These are phyloP conservation scores for Rhizopogon sp. DNA, from an alignment of 768 basidiomycete genomes.

Conservation along the genomic window DNA sequence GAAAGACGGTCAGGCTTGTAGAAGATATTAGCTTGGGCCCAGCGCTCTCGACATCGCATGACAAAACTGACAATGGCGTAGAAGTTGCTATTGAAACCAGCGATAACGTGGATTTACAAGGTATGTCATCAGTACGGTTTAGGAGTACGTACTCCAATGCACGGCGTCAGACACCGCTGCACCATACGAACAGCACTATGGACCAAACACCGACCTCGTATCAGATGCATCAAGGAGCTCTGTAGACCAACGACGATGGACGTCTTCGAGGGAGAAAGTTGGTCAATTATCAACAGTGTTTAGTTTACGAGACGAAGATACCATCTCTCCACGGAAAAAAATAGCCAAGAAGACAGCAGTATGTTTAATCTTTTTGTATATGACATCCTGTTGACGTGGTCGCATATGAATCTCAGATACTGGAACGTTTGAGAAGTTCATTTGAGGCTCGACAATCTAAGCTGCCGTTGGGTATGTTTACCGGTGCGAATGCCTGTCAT, in stretches of 20 bases:
- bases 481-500: not conserved
- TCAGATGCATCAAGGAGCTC: conserved; percentile 44
- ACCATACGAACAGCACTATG: conserved; percentile 74
- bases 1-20: conserved; percentile 38
- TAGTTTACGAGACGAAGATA: conserved; percentile 38
- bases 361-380: conserved; percentile 1
- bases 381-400: not conserved
- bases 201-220: conserved; percentile 47
- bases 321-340: conserved; percentile 24
- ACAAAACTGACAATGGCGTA: conserved; percentile 3
- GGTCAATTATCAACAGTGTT: conserved; percentile 53
- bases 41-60: conserved; percentile 2
- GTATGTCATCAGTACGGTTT: conserved; percentile 5
- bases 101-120: conserved; percentile 23
- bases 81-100: conserved; percentile 19
- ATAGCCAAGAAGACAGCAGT: conserved; percentile 19
- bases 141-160: not conserved
- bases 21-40: conserved; percentile 13
- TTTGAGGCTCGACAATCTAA: conserved; percentile 53
- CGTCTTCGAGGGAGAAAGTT: conserved; percentile 36
- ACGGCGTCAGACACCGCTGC: conserved; percentile 24
- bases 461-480: conserved; percentile 41
- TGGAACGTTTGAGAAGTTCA: conserved; percentile 50
- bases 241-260: conserved; percentile 59
- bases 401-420: conserved; percentile 33